phyloP scores from a whole-genome alignment of 176 grass and related monocot species.

The Saccharum spontaneum region DNA sequence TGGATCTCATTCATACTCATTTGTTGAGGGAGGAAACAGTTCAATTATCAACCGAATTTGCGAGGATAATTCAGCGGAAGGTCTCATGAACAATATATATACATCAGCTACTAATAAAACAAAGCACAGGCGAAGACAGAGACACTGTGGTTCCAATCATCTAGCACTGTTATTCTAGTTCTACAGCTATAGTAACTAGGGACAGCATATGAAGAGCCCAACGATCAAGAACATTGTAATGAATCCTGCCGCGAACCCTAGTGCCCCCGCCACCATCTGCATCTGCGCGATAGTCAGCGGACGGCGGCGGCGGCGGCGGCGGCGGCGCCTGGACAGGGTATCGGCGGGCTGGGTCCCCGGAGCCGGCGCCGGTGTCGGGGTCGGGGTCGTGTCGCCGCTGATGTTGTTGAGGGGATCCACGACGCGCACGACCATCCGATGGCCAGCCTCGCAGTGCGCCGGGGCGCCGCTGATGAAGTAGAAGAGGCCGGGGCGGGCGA shows the following conservation, averaged over 20 bases:
- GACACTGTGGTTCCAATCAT: no score
- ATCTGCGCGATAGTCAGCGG: not conserved
- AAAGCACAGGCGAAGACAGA: no score
- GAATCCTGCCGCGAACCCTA: not conserved
- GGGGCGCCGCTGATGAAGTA: conserved; percentile 54
- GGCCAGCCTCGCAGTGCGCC: conserved; percentile 40
- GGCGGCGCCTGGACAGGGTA: not conserved
- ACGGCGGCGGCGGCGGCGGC: no score
- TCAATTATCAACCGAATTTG: not conserved
- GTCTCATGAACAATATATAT: no score
- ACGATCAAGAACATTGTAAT: not conserved
- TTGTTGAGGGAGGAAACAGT: not conserved
- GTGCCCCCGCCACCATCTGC: not conserved
- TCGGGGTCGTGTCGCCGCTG: not conserved
- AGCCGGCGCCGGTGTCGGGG: not conserved
- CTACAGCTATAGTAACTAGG: not conserved
- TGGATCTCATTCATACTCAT: not conserved
- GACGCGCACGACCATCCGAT: conserved; percentile 55
- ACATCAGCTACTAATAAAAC: no score
- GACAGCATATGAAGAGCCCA: not conserved
- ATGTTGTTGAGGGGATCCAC: not conserved
- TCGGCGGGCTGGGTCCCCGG: not conserved
- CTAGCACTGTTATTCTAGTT: not conserved
- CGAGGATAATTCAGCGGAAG: no score
- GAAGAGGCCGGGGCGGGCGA: conserved; percentile 31